Base-by-base conservation (phyloP, 345 rosid genomes). In the Arabis alpina region DNA sequence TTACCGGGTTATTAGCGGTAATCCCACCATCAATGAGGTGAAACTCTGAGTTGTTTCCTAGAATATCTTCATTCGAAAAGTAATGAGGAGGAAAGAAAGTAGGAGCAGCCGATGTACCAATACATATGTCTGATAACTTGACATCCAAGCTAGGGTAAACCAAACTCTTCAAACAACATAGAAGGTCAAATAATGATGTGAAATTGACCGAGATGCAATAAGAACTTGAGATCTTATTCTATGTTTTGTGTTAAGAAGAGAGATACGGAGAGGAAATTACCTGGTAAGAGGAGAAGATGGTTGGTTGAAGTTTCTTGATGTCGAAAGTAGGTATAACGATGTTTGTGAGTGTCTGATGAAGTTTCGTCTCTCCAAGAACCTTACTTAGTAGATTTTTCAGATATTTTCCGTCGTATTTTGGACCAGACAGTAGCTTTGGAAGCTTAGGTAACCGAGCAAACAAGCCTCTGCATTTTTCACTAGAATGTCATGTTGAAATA, bases 21-120 rank as follows among this genome's bases (percentile, higher is more conserved):
- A 91, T n/a, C 2, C 76, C 91, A 2, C 97, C 95, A 64, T 91
- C 97, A 16, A 91, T 76, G 16, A 88, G 89, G 76, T 91, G 61
- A 80, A 88, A 87, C 58, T 88, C 6, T 8, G 4, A 1, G 2
- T 30, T 30, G 1, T 30, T 30, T 4, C 85, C 91, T 58, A 72
- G 43, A 15, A 64, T 56, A 41, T 84, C 84, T 72, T 76, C 66
- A 54, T 77, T 88, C 55, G 66, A 52, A 75, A 91, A 88, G 55
- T 81, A 78, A 74, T 84, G 68, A 44, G 87, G 70, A 23, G 95
- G 95, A 45, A 91, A 64, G 44, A 63, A 77, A 49, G 93, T 91
- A 40, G 95, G 93, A 48, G 97, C 91, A 51, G 95, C 84, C 0
- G 96, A 83, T 37, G 97, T 88, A 16, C 81, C 72, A 39, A 87